Percentiles rank a stretch among this genome's conserved stretches.
Conservation (phyloP, 23 red algal genomes). For the Gracilaria gracilis region DNA sequence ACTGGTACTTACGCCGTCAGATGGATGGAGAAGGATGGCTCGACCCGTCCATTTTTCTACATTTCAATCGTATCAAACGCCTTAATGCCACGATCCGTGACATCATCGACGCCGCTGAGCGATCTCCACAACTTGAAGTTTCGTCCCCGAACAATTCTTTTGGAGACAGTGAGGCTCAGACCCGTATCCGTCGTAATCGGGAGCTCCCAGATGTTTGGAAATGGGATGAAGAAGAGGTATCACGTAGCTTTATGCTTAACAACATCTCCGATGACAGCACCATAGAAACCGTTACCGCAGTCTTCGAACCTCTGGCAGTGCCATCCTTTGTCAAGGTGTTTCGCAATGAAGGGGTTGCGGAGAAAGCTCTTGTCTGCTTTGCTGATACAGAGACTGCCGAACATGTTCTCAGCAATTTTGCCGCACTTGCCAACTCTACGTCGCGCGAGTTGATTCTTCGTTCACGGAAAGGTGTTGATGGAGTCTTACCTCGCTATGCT, state of each 20-base stretch:
- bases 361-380: conserved; percentile 30
- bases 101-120: conserved; percentile 37
- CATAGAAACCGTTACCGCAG: conserved; percentile 12
- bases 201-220: conserved; percentile 8
- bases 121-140: conserved; percentile 47
- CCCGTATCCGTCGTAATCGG: conserved; percentile 33
- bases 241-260: conserved; percentile 41
- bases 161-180: conserved; percentile 48
- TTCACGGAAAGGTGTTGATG: neutral
- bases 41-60: conserved; percentile 49
- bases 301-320: conserved; percentile 25
- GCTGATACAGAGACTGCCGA: conserved; percentile 13
- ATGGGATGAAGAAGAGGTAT: conserved; percentile 20
- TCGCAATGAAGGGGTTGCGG: conserved; percentile 5
- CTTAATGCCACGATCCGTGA: conserved; percentile 39
- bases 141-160: conserved; percentile 33
- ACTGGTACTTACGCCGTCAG: conserved; percentile 60
- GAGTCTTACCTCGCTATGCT: neutral
- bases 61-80: conserved; percentile 48
- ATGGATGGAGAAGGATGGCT: conserved; percentile 64
- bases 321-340: conserved; percentile 41
- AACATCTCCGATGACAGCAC: conserved; percentile 43
- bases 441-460: neutral
- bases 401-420: conserved; percentile 25
- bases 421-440: neutral